Base-by-base conservation (phyloP, 257 asterid species). In the Lavandula angustifolia region DNA sequence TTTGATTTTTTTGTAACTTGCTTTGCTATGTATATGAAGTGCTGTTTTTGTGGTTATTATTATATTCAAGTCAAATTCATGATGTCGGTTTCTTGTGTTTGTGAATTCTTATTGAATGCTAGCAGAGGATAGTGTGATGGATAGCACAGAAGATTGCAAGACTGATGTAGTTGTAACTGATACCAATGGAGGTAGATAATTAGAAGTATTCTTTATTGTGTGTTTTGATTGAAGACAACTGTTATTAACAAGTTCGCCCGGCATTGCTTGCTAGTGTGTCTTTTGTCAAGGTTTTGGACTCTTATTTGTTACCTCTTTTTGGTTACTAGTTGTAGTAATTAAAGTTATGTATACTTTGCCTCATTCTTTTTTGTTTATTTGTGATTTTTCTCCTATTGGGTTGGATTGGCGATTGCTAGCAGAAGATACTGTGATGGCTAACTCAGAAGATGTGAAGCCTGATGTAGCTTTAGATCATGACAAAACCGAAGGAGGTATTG, bases 111-210 rank as follows among this genome's bases (percentile, higher is more conserved):
- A 59, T 57, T 66, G 42, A 63, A 60, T 74, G 53, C 52, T 73
- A 68, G 85, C 80, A 52, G 83, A 80, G 5, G 74, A 69, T n/a
- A 37, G 47, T 69, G 16, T 44, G 54, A 61, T 59, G 64, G 64
- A 22, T 40, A 40, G 22, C 50, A 40, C 64, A 18, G 64, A 60
- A 60, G 66, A 60, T 14, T 42, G 66, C 42, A 61, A 61, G 54
- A 17, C 31, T 42, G 66, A 60, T 27, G 4, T 60, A 60, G 41
- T 42, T 60, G 53, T 60, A 60, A 60, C 67, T 31, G 42, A 44
- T 61, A 29, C 67, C 3, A 8, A 31, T 13, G 54, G 43, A 61
- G 67, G 67, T 61, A 61, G 54, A 61, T 44, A 18, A 43, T 44
- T n/a, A n/a, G 9, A 31, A 16, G n/a, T 13, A 60, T 27, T 53